Base-by-base conservation (phyloP, 345 rosid genomes). In the Zanthoxylum bungeanum region DNA sequence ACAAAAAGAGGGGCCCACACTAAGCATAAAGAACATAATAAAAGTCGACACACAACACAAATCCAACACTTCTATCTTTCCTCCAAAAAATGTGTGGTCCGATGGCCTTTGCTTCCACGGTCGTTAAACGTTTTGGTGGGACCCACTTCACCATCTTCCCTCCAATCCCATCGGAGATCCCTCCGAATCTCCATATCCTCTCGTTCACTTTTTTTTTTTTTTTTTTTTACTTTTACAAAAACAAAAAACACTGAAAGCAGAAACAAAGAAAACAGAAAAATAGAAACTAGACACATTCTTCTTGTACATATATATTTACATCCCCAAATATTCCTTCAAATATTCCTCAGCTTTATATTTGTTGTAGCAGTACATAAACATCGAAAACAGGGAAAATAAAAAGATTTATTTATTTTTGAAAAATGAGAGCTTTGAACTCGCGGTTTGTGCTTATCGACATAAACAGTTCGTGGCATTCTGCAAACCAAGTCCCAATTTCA, bases 391-490 rank as follows among this genome's bases (percentile, higher is more conserved):
- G n/a, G n/a, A n/a, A n/a, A n/a, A n/a, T n/a, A n/a, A n/a, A n/a
- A n/a, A n/a, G n/a, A n/a, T n/a, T n/a, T n/a, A n/a, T n/a, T n/a
- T n/a, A n/a, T n/a, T n/a, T n/a, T n/a, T n/a, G n/a, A 61, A 44
- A 67, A 57, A 91, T 88, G 94, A 84, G 72, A 79, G 77, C 91
- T 71, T 78, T 86, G 85, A 76, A 77, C 46, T 84, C 97, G 0
- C 87, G 84, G 75, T 82, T 83, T 72, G 68, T 88, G 60, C 81
- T 93, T 36, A 84, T 91, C 75, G 95, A 93, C 76, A 78, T 89
- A 70, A 88, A 87, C 78, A 85, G 71, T 74, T 88, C 96, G 59
- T 88, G 87, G 83, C 81, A 87, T 69, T 81, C 91, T 2, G 87
- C 89, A 0, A 78, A 60, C 65, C 84, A 72, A 34, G 71, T 80